These are phyloP conservation scores for Phytophthora constricta DNA, from an alignment of 352 stramenopile genomes.

Conservation along the genomic window DNA sequence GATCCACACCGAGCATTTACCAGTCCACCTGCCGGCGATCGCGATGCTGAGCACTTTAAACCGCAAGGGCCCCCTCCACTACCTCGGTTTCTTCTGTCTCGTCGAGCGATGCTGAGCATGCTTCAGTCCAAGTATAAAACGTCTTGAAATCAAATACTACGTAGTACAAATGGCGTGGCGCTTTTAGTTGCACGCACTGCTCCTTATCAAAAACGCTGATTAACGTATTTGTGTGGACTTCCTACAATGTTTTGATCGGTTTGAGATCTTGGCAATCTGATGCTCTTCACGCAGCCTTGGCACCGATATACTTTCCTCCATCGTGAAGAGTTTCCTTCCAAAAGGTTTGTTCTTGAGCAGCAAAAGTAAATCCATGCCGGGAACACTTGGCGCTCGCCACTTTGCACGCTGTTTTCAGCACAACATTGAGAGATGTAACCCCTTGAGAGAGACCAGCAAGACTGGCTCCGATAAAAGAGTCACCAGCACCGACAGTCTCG, in stretches of 20 bases:
- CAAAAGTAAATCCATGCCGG: constrained; percentile 53
- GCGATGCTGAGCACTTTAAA: not conserved
- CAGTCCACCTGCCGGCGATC: constrained; percentile 5
- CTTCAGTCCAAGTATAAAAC: constrained; percentile 25
- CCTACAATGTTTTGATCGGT: no score
- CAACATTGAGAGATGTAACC: constrained; percentile 24
- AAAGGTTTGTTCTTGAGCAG: not conserved
- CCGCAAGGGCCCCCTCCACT: not conserved
- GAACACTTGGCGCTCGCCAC: constrained; percentile 64
- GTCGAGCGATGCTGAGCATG: constrained; percentile 26
- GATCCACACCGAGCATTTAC: constrained; percentile 13
- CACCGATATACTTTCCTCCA: not conserved
- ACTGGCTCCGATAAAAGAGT: constrained; percentile 71
- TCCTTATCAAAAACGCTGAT: no score
- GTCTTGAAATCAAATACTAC: constrained; percentile 11
- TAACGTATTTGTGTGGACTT: no score
- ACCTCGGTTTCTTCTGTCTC: constrained; percentile 27
- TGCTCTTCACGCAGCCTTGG: constrained; percentile 9
- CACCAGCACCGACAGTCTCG: constrained; percentile 71
- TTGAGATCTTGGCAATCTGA: not conserved
- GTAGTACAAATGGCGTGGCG: no score
- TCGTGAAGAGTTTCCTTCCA: constrained; percentile 4
- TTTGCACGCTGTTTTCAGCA: constrained; percentile 45
- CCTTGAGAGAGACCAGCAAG: constrained; percentile 47
- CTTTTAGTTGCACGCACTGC: no score